Percentiles rank a stretch among this genome's conserved stretches.
Conservation (phyloP, 1,139 yeast species). For the Geotrichum australiense region DNA sequence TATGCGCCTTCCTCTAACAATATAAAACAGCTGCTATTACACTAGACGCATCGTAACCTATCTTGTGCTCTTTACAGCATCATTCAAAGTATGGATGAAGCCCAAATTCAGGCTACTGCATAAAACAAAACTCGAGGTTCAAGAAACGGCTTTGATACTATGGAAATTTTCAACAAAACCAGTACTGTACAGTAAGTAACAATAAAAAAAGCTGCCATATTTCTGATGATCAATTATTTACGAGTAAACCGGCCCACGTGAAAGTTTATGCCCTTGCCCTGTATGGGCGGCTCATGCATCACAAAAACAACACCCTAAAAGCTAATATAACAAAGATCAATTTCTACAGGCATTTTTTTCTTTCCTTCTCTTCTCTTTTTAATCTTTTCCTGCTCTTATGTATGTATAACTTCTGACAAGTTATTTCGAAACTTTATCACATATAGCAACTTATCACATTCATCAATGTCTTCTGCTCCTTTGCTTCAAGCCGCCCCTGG, state of each 20-base stretch:
- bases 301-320: background rate
- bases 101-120: no score
- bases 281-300: background rate
- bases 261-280: slow-evolving; percentile 6
- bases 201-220: no score
- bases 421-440: background rate
- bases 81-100: no score
- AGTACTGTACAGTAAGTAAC: no score
- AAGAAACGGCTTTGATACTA: no score
- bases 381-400: background rate
- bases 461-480: slow-evolving; percentile 52
- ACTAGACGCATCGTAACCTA: no score
- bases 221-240: no score
- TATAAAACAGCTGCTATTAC: no score
- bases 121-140: no score
- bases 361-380: slow-evolving; percentile 2
- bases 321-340: background rate
- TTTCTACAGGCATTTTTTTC: background rate
- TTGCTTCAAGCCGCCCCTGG: slow-evolving; percentile 54
- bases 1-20: no score
- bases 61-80: no score
- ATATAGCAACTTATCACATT: background rate
- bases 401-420: background rate
- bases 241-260: slow-evolving; percentile 9
- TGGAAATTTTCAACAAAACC: no score